Evolutionary conservation across 2,329 filamentous ascomycete genomes (phyloP), one percentile per base, ranked within the genome.

Genomic region (Stachybotrys elegans): DNA sequence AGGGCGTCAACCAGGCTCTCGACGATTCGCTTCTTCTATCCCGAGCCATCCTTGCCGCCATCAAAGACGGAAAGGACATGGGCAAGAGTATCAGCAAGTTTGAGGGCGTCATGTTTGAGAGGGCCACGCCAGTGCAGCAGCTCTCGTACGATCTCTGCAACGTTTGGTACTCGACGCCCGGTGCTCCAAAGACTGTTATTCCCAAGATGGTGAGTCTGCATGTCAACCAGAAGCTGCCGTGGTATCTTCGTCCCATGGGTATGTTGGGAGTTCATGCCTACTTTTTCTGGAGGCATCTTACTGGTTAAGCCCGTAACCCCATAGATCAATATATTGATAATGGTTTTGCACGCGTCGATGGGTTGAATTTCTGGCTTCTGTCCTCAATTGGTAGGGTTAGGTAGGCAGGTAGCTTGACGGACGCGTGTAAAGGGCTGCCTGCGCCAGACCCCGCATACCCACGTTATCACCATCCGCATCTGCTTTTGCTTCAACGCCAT

Each of bases 1-100:
- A 79, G 45, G 79, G 79, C 2, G 78, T 81, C 21, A 83, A 83
- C 52, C 62, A 72, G 17, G 77, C 69, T 2, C 69, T 84, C 56
- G 66, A 71, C 38, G 79, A 83, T 55, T 71, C 77, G 7, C 56
- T 74, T 48, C 57, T 69, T 19, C 63, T 83, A 17, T 72, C 70
- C 0, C 55, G 62, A 22, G 63, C 66, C 6, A 72, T 79, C 47
- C 53, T 65, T 40, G 47, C 48, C 8, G 55, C 57, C 2, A 47
- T 50, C 3, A 41, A 58, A 17, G 48, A 54, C 11, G 51, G 53
- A 7, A 47, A 51, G 4, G 51, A 47, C 2, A 40, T 72, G 5
- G 64, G 71, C 40, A 53, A 59, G 41, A 57, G 56, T 25, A 55
- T 71, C 20, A 44, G 43, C 2, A 49, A 42, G 4, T 71, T 62